Evolutionary conservation across 768 basidiomycete species (phyloP).

Genomic region (Russula ochroleuca): DNA sequence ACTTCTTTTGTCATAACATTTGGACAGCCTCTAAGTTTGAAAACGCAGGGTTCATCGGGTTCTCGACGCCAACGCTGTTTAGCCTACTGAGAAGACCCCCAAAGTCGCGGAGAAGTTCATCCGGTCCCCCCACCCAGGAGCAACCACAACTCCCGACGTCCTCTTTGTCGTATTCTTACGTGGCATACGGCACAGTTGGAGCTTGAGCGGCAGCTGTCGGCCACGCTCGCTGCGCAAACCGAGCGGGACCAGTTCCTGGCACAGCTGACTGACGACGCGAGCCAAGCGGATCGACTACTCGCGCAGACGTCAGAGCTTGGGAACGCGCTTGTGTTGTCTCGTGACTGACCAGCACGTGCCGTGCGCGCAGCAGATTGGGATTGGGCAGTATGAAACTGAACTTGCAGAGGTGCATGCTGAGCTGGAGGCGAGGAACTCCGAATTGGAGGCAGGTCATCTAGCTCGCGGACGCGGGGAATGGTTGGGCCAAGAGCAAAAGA

Average conservation of each 20-base stretch:
- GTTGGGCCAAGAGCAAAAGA: no score
- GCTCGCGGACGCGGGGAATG: constrained; percentile 32
- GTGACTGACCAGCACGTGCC: no score
- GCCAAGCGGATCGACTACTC: constrained; percentile 67
- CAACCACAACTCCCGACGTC: constrained; percentile 29
- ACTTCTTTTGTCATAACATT: neutral
- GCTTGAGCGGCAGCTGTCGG: constrained; percentile 44
- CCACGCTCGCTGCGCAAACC: constrained; percentile 45
- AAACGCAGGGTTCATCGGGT: constrained; percentile 59
- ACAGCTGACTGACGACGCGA: constrained; percentile 71
- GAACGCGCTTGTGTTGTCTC: constrained; percentile 54
- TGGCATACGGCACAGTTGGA: constrained; percentile 54
- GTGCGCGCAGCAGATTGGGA: constrained; percentile 40
- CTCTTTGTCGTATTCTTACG: constrained; percentile 41
- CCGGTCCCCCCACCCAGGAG: constrained; percentile 29
- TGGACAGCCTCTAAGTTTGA: neutral
- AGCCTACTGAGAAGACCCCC: no score
- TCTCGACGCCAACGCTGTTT: constrained; percentile 58
- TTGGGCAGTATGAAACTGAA: no score
- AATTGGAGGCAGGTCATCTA: constrained; percentile 63
- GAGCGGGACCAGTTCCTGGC: constrained; percentile 65
- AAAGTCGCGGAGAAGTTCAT: no score
- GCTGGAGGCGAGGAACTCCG: constrained; percentile 77
- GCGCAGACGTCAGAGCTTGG: constrained; percentile 67
- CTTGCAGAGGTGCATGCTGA: no score